Base-by-base conservation (phyloP, 2,329 filamentous ascomycete species). In the Penicillium sp. region DNA sequence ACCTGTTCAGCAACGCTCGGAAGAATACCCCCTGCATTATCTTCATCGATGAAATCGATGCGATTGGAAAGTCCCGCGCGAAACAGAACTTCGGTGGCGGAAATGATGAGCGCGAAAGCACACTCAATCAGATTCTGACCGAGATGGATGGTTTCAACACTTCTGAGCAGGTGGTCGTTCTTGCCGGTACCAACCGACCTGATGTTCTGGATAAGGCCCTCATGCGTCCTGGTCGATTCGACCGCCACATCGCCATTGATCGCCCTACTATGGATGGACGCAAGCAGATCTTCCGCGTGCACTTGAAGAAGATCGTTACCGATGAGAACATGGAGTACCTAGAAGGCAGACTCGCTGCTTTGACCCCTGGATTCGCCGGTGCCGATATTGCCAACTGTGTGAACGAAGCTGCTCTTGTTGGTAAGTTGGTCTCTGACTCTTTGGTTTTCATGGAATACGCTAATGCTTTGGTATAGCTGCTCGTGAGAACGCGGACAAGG, bases 111-210 rank as follows among this genome's bases (percentile, higher is more conserved):
- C 85, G 93, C 47, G 93, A 98, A 71, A 87, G 87, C 33, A 98
- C 93, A 0, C 81, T 98, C 18, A 98, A 98, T 69, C 93, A 98
- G 71, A 97, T 98, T 47, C 75, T 98, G 38, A 98, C 93, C 0
- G 93, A 98, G 67, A 98, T 98, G 93, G 93, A 98, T 64, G 93
- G 91, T 43, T 97, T 97, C 81, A 96, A 96, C 69, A 97, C 91
- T 6, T 81, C 84, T 2, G 91, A 97, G 60, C 91, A 97, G 70
- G 87, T 98, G 28, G 91, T 98, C 37, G 93, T 98, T 20, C 78
- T 98, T 47, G 93, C 93, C 33, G 93, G 93, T 72, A 98, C 93
- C 40, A 98, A 98, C 72, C 80, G 93, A 70, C 86, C 89, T 8
- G 93, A 98, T 65, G 82, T 97, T 33, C 79, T 98, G 28, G 93